These are phyloP conservation scores for Cryomyces minteri DNA, from an alignment of 495 filamentous ascomycete genomes.

Conservation along the genomic window DNA sequence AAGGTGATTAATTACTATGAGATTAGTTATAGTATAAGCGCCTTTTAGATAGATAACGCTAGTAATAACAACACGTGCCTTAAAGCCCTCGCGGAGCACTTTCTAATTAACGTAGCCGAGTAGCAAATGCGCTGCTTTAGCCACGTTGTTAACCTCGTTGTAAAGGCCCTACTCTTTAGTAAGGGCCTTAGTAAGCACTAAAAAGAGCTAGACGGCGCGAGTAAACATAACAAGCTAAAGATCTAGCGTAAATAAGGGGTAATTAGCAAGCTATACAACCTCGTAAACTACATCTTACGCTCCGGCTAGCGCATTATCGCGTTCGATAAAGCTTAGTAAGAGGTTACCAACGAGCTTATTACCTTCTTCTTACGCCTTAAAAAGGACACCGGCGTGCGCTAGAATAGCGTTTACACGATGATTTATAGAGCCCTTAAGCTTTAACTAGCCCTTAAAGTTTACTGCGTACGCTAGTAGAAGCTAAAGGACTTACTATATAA, in stretches of 20 bases:
- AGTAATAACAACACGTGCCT: slow-evolving; percentile 1
- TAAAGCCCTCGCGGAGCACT: neutral
- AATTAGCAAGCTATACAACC: slow-evolving; percentile 5
- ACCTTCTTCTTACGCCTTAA: neutral
- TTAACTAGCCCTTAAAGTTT: neutral
- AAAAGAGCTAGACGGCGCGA: slow-evolving; percentile 1
- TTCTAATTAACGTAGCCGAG: neutral
- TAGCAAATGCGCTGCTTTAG: slow-evolving; percentile 1
- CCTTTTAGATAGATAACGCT: slow-evolving; percentile 3
- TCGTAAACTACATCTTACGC: slow-evolving; percentile 2
- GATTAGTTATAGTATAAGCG: neutral
- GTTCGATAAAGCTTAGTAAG: neutral
- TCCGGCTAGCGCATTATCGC: neutral
- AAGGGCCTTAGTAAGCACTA: neutral
- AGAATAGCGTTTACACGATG: slow-evolving; percentile 1
- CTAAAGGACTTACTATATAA: neutral
- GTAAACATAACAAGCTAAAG: neutral
- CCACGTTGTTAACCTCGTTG: slow-evolving; percentile 3
- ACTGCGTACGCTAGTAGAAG: slow-evolving; percentile 1
- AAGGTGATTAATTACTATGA: neutral
- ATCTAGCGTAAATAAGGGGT: slow-evolving; percentile 1
- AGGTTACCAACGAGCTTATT: neutral
- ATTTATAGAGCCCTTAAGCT: neutral
- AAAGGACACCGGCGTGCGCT: slow-evolving; percentile 3
- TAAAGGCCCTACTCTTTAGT: slow-evolving; percentile 2